Conservation (phyloP, 495 filamentous ascomycete species). For the Saxophila tyrrhenica region DNA sequence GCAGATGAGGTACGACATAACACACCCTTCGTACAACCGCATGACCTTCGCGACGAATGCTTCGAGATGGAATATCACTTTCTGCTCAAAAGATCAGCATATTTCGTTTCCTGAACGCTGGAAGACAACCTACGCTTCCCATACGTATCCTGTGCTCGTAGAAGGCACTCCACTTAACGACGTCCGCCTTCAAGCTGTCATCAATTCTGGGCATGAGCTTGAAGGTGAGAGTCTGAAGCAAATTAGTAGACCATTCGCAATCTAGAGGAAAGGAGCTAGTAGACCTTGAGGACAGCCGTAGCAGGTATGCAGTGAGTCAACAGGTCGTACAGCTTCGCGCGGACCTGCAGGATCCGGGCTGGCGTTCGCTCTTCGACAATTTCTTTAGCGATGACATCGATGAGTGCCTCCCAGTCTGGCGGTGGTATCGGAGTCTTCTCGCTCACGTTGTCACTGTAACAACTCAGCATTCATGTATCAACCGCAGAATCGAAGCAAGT, state of each 20-base stretch:
- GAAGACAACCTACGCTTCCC: conserved; percentile 63
- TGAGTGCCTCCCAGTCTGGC: conserved; percentile 90
- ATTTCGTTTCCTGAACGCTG: no score
- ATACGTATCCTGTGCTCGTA: conserved; percentile 88
- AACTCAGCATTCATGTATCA: conserved; percentile 10
- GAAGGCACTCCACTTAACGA: conserved; percentile 92
- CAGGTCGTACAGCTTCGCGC: conserved; percentile 88
- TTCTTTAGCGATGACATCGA: conserved; percentile 75
- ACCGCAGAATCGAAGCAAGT: conserved; percentile 3
- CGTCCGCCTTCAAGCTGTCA: conserved; percentile 76
- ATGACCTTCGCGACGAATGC: conserved; percentile 98
- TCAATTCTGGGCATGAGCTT: conserved; percentile 80
- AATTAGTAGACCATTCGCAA: background rate
- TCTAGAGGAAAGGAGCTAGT: background rate
- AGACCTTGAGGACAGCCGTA: conserved; percentile 84
- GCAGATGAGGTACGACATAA: background rate
- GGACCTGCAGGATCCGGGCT: conserved; percentile 69
- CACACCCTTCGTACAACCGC: conserved; percentile 74
- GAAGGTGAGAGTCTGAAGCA: conserved; percentile 62
- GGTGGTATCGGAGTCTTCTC: conserved; percentile 83
- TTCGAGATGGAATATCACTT: conserved; percentile 96
- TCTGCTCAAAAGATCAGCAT: conserved; percentile 36
- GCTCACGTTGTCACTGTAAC: conserved; percentile 70
- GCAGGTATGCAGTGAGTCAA: conserved; percentile 93
- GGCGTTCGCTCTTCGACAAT: conserved; percentile 87